Conservation (phyloP, 305 asterid species). For the Stenogyne calaminthoides region DNA sequence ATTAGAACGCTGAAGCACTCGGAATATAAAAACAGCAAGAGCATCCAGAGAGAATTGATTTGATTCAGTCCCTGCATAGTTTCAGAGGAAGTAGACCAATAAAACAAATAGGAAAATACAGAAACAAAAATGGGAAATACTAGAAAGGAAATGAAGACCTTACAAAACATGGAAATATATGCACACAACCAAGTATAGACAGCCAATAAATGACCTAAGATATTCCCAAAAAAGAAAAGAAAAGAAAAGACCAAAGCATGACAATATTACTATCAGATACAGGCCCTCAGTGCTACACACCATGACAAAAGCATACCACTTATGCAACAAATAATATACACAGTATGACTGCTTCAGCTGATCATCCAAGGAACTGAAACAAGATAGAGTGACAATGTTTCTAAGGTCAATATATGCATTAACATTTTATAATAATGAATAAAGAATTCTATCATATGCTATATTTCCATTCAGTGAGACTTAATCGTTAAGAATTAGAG, state of each 20-base stretch:
- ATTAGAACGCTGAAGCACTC: constrained; percentile 85
- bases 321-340: constrained; percentile 9
- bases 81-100: constrained; percentile 2
- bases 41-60: constrained; percentile 95
- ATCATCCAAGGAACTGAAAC: constrained; percentile 19
- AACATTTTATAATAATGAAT: constrained; percentile 5
- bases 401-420: constrained; percentile 12
- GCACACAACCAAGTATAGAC: background rate
- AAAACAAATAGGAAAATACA: constrained; percentile 26
- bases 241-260: constrained; percentile 8
- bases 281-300: background rate
- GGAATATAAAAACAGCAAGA: constrained; percentile 81
- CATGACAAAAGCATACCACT: constrained; percentile 13
- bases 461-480: background rate
- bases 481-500: constrained; percentile 4
- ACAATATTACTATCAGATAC: background rate
- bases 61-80: constrained; percentile 78
- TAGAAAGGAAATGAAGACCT: constrained; percentile 6
- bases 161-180: background rate
- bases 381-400: constrained; percentile 1
- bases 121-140: constrained; percentile 14
- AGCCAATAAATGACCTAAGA: constrained; percentile 6
- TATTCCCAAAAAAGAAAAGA: background rate
- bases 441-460: background rate
- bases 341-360: constrained; percentile 15